phyloP scores from a whole-genome alignment of 1,284 basidiomycete species.

The Microbotryum lychnidis-dioicae region DNA sequence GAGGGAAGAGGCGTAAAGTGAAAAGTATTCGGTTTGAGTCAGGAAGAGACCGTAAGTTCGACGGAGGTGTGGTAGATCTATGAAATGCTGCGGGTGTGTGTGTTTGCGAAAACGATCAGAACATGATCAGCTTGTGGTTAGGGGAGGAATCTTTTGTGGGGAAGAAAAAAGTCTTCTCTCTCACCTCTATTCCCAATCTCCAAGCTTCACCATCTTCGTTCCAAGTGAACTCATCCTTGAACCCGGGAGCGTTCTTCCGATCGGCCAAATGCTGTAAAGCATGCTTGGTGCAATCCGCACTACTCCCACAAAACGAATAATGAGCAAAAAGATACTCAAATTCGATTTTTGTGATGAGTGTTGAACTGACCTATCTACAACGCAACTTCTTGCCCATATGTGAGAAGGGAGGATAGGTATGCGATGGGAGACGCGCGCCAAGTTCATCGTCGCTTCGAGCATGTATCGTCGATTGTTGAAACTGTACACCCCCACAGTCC shows the following conservation, averaged over 20 bases:
- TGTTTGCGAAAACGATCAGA: not conserved
- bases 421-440: slow-evolving; percentile 42
- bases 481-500: too few species aligned
- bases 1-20: slow-evolving; percentile 5
- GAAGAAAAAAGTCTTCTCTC: slow-evolving; percentile 4
- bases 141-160: too few species aligned
- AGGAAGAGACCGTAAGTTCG: slow-evolving; percentile 27
- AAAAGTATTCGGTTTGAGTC: slow-evolving; percentile 13
- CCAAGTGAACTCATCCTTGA: too few species aligned
- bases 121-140: slow-evolving; percentile 3
- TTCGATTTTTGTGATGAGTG: not conserved
- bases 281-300: too few species aligned
- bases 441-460: slow-evolving; percentile 43
- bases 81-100: slow-evolving; percentile 37
- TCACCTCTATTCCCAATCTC: slow-evolving; percentile 11
- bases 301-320: slow-evolving; percentile 33
- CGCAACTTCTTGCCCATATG: slow-evolving; percentile 45
- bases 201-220: slow-evolving; percentile 12
- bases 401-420: slow-evolving; percentile 44
- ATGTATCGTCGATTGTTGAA: slow-evolving; percentile 35
- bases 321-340: slow-evolving; percentile 1
- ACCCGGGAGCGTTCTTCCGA: not conserved
- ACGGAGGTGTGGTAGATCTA: slow-evolving; percentile 47
- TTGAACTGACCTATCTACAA: slow-evolving; percentile 37
- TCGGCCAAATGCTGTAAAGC: not conserved